phyloP scores from a whole-genome alignment of 352 stramenopile genomes.

The Pythium pyrilobum region DNA sequence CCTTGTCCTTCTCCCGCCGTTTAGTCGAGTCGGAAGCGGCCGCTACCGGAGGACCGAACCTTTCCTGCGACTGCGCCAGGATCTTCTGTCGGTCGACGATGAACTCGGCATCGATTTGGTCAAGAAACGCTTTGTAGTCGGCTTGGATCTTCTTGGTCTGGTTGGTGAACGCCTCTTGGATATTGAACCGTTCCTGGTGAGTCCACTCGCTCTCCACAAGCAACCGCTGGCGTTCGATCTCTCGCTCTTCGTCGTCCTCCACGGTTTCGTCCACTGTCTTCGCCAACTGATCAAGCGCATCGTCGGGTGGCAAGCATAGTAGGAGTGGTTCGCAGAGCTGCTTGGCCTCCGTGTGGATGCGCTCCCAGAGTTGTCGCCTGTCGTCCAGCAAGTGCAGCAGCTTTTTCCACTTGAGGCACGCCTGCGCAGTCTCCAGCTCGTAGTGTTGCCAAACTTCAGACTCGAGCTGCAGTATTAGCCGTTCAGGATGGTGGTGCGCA shows the following conservation, averaged over 20 bases:
- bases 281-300: neutral
- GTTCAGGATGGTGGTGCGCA: no score
- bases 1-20: neutral
- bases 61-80: neutral
- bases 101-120: constrained; percentile 39
- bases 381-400: constrained; percentile 27
- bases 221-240: constrained; percentile 21
- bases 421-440: constrained; percentile 41
- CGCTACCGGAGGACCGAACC: neutral
- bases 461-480: constrained; percentile 45
- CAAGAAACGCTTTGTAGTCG: constrained; percentile 37
- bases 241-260: constrained; percentile 16
- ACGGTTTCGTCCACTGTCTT: no score
- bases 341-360: constrained; percentile 28
- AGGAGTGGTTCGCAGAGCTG: constrained; percentile 13
- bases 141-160: constrained; percentile 47
- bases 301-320: neutral
- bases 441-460: constrained; percentile 55
- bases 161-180: constrained; percentile 63
- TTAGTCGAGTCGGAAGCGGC: no score
- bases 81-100: constrained; percentile 30
- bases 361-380: constrained; percentile 15
- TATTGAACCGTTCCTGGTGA: constrained; percentile 59
- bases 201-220: constrained; percentile 43
- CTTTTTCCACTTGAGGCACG: constrained; percentile 46